These are phyloP conservation scores for Terfezia claveryi DNA, from an alignment of 495 filamentous ascomycete genomes.

Conservation along the genomic window DNA sequence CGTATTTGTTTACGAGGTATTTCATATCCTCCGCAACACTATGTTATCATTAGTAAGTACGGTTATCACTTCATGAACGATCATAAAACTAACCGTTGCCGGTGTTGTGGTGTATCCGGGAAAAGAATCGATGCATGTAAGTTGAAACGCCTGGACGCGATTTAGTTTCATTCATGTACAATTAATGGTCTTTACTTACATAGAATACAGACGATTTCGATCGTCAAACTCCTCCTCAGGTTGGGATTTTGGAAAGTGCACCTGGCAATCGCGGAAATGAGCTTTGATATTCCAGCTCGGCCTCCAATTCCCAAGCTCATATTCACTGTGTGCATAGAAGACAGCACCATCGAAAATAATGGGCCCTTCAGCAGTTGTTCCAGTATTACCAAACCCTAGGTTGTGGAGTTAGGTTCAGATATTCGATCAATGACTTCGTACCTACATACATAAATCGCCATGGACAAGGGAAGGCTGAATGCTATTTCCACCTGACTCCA, in stretches of 20 bases:
- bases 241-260: not conserved
- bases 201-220: not conserved
- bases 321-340: not conserved
- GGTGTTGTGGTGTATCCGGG: not conserved
- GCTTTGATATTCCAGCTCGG: not conserved
- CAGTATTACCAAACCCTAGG: not conserved
- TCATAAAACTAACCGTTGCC: not conserved
- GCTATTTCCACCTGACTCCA: slow-evolving; percentile 3
- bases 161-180: not conserved
- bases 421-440: too few relatives aligned
- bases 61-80: not conserved
- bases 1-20: not conserved
- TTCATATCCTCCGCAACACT: not conserved
- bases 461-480: not conserved
- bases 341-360: not conserved
- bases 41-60: not conserved
- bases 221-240: not conserved
- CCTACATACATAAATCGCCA: not conserved
- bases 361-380: not conserved
- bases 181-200: not conserved
- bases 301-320: not conserved
- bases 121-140: not conserved
- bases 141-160: not conserved
- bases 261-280: not conserved
- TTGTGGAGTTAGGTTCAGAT: too few relatives aligned